Percentiles rank a stretch among this genome's conserved stretches.
phyloP scores from a whole-genome alignment of 2,329 filamentous ascomycete species.

The Penicillium sp. region DNA sequence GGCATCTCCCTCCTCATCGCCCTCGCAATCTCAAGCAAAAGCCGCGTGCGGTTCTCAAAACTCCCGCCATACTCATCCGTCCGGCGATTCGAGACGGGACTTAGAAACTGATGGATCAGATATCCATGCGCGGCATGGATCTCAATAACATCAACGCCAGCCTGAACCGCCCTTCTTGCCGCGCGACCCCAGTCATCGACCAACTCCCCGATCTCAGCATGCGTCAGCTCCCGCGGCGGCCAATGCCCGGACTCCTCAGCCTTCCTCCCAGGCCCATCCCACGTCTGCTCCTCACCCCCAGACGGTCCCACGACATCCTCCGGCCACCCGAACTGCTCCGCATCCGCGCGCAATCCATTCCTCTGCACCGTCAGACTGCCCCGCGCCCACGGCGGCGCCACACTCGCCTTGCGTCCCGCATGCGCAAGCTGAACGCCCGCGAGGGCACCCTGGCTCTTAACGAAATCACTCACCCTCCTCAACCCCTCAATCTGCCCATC shows the following conservation, averaged over 20 bases:
- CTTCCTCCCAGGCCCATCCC: background rate
- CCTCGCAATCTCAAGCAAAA: conserved; percentile 56
- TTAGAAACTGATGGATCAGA: conserved; percentile 54
- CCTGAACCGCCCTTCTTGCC: conserved; percentile 55
- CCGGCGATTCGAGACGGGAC: conserved; percentile 51
- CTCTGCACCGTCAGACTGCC: background rate
- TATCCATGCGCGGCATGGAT: conserved; percentile 54
- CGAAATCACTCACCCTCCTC: background rate
- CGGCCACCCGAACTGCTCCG: background rate
- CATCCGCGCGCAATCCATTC: background rate
- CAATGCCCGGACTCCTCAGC: background rate
- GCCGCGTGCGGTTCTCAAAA: conserved; percentile 54
- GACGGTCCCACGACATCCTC: background rate
- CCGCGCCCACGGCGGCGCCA: background rate
- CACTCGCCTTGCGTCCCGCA: conserved; percentile 3
- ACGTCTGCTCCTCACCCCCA: background rate
- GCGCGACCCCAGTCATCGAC: conserved; percentile 47
- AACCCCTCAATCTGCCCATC: background rate
- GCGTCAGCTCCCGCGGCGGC: conserved; percentile 24
- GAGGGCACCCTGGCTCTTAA: background rate
- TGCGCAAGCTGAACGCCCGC: conserved; percentile 7
- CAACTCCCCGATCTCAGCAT: conserved; percentile 46
- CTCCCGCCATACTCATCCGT: conserved; percentile 55
- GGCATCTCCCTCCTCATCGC: conserved; percentile 29
- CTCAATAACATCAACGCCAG: conserved; percentile 56